Evolutionary conservation across 495 filamentous ascomycete species (phyloP).

Genomic region (Hyaloscypha bicolor): DNA sequence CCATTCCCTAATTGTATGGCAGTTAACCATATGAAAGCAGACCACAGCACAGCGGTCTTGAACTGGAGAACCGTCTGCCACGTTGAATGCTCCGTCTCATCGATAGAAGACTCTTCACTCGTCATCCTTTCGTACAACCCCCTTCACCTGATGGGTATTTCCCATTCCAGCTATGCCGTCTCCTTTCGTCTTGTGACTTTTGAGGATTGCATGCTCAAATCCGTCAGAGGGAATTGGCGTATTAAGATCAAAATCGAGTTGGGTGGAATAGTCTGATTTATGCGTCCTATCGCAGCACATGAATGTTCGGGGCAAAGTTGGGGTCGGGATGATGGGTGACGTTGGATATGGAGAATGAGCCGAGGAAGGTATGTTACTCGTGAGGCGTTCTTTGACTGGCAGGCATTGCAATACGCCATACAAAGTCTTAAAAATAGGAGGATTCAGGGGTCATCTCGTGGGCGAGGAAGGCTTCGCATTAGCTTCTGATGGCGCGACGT

Average conservation of each 20-base stretch:
- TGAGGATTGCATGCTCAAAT: not conserved
- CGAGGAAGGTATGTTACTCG: not conserved
- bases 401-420: not conserved
- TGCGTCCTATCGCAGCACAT: slow-evolving; percentile 9
- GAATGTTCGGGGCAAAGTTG: slow-evolving; percentile 11
- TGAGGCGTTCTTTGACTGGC: not conserved
- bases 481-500: slow-evolving; percentile 5
- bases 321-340: not conserved
- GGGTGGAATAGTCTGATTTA: slow-evolving; percentile 6
- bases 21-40: slow-evolving; percentile 16
- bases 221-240: not conserved
- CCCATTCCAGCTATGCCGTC: not conserved
- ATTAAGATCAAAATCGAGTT: not conserved
- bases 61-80: slow-evolving; percentile 36
- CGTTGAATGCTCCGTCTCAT: slow-evolving; percentile 17
- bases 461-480: not conserved
- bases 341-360: slow-evolving; percentile 9
- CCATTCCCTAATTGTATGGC: slow-evolving; percentile 21
- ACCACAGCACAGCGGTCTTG: slow-evolving; percentile 38
- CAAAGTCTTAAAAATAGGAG: not conserved
- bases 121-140: not conserved
- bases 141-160: slow-evolving; percentile 1
- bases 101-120: slow-evolving; percentile 2
- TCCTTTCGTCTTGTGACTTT: not conserved
- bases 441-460: slow-evolving; percentile 2